A percentile compares a stretch with the other conserved stretches of the same genome.
Conservation (phyloP, 129 eudicot species). For the Pulicaria dysenterica region DNA sequence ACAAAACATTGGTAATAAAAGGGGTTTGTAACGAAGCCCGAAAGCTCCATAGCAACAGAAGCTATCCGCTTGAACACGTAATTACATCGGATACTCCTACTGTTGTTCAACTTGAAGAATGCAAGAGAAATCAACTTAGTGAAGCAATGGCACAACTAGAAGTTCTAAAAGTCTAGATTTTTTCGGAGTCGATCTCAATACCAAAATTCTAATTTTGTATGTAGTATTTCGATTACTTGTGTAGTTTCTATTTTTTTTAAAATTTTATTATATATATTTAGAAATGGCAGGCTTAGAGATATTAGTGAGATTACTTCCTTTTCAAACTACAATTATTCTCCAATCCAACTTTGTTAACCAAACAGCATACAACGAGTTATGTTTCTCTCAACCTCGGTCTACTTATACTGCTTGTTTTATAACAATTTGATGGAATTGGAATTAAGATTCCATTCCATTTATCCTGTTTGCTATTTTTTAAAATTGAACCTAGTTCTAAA, state of each 20-base stretch:
- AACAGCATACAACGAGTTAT: too few relatives aligned
- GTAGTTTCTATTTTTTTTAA: neutral
- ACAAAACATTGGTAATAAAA: slow-evolving; percentile 67
- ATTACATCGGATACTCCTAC: slow-evolving; percentile 53
- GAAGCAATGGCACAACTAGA: slow-evolving; percentile 51
- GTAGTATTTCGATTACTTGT: neutral
- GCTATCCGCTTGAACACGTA: slow-evolving; percentile 81
- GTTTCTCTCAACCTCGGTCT: too few relatives aligned
- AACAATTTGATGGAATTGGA: too few relatives aligned
- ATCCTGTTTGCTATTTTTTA: too few relatives aligned
- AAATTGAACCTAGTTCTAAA: too few relatives aligned
- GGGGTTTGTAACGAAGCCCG: slow-evolving; percentile 55
- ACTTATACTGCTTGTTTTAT: too few relatives aligned
- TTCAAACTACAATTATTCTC: too few relatives aligned
- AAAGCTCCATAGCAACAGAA: slow-evolving; percentile 60
- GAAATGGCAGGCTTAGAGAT: too few relatives aligned
- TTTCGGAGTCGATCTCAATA: neutral
- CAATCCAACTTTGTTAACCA: too few relatives aligned
- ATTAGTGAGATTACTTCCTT: too few relatives aligned
- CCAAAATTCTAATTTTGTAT: neutral
- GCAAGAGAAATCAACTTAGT: slow-evolving; percentile 37
- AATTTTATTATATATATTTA: too few relatives aligned
- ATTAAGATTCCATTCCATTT: too few relatives aligned
- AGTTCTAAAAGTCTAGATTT: slow-evolving; percentile 35
- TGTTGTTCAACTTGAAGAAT: slow-evolving; percentile 39